Evolutionary conservation across 495 filamentous ascomycete species (phyloP).

Genomic region (Massariosphaeria phaeospora): DNA sequence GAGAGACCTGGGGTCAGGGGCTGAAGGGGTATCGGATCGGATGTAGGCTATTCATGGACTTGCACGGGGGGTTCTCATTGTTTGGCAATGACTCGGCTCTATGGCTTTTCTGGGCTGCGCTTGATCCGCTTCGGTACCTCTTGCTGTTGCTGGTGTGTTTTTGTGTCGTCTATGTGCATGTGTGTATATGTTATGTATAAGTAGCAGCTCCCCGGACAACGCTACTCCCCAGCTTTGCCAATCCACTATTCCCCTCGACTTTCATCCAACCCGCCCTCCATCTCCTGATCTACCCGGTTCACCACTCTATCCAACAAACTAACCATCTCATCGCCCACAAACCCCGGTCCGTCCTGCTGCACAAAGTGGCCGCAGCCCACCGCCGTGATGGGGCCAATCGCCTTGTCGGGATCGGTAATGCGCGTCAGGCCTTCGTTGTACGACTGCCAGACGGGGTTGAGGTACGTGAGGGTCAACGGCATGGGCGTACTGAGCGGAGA

Average conservation of each 20-base stretch:
- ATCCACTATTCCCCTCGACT: neutral
- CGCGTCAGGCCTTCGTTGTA: slow-evolving; percentile 54
- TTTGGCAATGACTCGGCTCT: too few relatives aligned
- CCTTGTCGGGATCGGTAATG: slow-evolving; percentile 43
- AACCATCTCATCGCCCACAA: slow-evolving; percentile 50
- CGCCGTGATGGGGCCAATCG: slow-evolving; percentile 49
- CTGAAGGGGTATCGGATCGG: too few relatives aligned
- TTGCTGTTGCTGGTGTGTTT: too few relatives aligned
- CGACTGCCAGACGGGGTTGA: slow-evolving; percentile 52
- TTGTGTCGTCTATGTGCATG: too few relatives aligned
- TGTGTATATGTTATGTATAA: too few relatives aligned
- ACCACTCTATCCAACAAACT: slow-evolving; percentile 24
- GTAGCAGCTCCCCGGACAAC: too few relatives aligned
- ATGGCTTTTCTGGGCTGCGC: too few relatives aligned
- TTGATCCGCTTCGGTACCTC: too few relatives aligned
- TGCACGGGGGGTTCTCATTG: too few relatives aligned
- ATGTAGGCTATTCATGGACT: too few relatives aligned
- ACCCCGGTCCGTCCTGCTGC: slow-evolving; percentile 55
- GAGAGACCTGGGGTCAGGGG: too few relatives aligned
- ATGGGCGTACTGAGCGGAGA: slow-evolving; percentile 36
- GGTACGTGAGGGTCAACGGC: slow-evolving; percentile 46
- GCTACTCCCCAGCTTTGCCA: too few relatives aligned
- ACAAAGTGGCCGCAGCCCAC: slow-evolving; percentile 58
- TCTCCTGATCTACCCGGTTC: slow-evolving; percentile 18
- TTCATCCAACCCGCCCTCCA: slow-evolving; percentile 2